A percentile compares a stretch with the other conserved stretches of the same genome.
Conservation (phyloP, 257 asterid species). For the Rubia yunnanensis region DNA sequence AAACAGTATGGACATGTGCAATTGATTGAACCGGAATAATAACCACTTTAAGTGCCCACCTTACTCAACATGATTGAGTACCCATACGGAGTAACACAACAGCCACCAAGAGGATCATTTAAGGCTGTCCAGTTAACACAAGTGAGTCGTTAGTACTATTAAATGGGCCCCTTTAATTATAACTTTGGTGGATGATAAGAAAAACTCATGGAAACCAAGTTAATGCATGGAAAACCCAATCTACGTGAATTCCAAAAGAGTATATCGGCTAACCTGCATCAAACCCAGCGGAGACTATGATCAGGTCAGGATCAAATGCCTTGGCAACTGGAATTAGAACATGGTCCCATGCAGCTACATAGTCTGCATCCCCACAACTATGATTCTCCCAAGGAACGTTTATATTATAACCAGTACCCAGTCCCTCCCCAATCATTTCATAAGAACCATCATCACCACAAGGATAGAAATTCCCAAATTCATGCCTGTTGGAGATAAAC, state of each 20-base stretch:
- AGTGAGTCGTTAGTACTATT: slow-evolving; percentile 4
- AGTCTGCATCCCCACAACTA: slow-evolving; percentile 87
- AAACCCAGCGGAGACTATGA: slow-evolving; percentile 84
- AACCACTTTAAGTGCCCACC: slow-evolving; percentile 34
- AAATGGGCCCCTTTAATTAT: neutral
- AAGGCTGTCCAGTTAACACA: slow-evolving; percentile 45
- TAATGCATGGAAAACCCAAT: neutral
- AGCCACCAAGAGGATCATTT: slow-evolving; percentile 92
- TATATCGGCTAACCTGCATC: slow-evolving; percentile 74
- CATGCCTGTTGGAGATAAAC: slow-evolving; percentile 42
- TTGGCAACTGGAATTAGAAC: slow-evolving; percentile 76
- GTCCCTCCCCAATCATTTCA: slow-evolving; percentile 78
- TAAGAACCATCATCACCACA: slow-evolving; percentile 65
- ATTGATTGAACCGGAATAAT: neutral
- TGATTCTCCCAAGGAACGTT: slow-evolving; percentile 93
- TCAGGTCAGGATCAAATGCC: slow-evolving; percentile 76
- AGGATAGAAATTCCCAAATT: slow-evolving; percentile 74
- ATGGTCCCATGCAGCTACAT: slow-evolving; percentile 95
- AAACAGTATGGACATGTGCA: slow-evolving; percentile 1
- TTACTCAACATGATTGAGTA: slow-evolving; percentile 76
- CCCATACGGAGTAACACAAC: slow-evolving; percentile 77
- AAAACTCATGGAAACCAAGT: neutral
- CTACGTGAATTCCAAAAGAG: neutral
- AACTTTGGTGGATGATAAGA: neutral
- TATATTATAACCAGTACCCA: slow-evolving; percentile 81